phyloP scores from a whole-genome alignment of 805 yeast species.

The Sporopachydermia lactativora region DNA sequence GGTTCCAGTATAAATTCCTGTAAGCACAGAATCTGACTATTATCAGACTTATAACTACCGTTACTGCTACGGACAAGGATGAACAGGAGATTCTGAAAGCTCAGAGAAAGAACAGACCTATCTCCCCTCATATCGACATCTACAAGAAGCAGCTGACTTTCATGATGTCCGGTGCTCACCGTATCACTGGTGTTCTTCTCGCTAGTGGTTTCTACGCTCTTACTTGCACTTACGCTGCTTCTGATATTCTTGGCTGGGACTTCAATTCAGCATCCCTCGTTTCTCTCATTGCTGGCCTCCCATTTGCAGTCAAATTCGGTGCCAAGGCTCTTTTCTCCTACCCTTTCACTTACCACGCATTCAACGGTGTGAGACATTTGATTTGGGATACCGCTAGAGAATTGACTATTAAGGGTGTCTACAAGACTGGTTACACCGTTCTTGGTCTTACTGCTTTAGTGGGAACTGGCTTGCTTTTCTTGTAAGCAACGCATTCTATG shows the following conservation, averaged over 20 bases:
- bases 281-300: conserved; percentile 44
- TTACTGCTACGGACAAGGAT: conserved; percentile 33
- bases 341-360: conserved; percentile 79
- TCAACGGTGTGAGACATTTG: conserved; percentile 86
- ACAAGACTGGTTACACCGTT: conserved; percentile 81
- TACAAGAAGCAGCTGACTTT: conserved; percentile 86
- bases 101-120: conserved; percentile 81
- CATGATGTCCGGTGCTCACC: conserved; percentile 68
- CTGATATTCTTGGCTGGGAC: conserved; percentile 44
- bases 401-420: conserved; percentile 74
- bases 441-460: conserved; percentile 44
- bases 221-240: conserved; percentile 60
- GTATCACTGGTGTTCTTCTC: conserved; percentile 76
- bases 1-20: background rate
- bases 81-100: conserved; percentile 59
- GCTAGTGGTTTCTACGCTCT: conserved; percentile 70
- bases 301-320: conserved; percentile 43
- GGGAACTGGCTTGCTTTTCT: conserved; percentile 32
- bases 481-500: too few species aligned
- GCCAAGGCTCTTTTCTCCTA: conserved; percentile 59
- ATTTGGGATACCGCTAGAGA: conserved; percentile 84
- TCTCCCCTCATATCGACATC: conserved; percentile 80
- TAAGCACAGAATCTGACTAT: too few species aligned
- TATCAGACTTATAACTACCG: background rate
- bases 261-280: conserved; percentile 40